Evolutionary conservation across 176 grass and related monocot genomes (phyloP).

Genomic region (Tillandsia fasciculata): DNA sequence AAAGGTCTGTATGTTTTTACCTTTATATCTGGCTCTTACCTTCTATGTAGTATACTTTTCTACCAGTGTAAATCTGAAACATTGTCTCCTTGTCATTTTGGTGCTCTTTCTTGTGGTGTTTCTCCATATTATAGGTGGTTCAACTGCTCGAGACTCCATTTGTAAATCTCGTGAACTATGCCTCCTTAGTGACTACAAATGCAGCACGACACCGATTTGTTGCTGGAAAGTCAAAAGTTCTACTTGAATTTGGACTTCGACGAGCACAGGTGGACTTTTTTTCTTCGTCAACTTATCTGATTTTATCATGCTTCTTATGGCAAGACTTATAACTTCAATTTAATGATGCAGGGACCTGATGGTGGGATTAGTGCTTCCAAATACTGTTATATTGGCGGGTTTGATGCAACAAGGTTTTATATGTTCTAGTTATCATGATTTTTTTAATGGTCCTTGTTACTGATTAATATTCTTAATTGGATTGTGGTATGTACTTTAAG

Average conservation of each 20-base stretch:
- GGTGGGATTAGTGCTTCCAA: slow-evolving; percentile 98
- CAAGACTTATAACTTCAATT: slow-evolving; percentile 13
- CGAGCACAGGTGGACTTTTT: slow-evolving; percentile 65
- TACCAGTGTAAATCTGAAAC: not conserved
- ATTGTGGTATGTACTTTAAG: no score
- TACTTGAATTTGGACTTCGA: slow-evolving; percentile 96
- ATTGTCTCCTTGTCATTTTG: no score
- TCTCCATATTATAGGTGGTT: slow-evolving; percentile 48
- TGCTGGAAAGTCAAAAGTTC: slow-evolving; percentile 81
- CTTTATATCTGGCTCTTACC: not conserved
- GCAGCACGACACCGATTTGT: slow-evolving; percentile 83
- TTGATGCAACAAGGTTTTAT: slow-evolving; percentile 91
- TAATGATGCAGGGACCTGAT: slow-evolving; percentile 74
- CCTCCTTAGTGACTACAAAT: slow-evolving; percentile 96
- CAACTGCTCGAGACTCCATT: slow-evolving; percentile 97
- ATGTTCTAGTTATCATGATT: slow-evolving; percentile 9
- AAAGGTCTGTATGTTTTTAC: no score
- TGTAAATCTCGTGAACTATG: slow-evolving; percentile 96
- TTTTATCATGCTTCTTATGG: not conserved
- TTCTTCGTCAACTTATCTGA: not conserved
- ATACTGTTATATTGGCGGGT: slow-evolving; percentile 95
- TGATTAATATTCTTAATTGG: no score
- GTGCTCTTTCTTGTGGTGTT: not conserved
- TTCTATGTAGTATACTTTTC: not conserved
- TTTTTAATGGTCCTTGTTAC: not conserved